Evolutionary conservation across 345 rosid species (phyloP).

Genomic region (Eucalyptus sp.): DNA sequence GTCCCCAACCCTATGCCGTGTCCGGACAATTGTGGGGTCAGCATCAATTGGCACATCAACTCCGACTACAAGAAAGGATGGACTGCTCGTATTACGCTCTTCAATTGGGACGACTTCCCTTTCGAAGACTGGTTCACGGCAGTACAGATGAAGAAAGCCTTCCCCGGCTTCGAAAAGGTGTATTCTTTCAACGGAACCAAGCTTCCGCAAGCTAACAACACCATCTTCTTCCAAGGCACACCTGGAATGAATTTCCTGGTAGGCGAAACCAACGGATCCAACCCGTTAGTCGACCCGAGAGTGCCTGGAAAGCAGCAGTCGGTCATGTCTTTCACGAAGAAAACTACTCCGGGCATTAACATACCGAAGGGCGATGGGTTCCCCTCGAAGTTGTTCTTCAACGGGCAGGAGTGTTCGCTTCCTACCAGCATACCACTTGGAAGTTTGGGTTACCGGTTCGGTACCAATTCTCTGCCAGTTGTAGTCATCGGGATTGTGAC

Average conservation of each 20-base stretch:
- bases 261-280: conserved; percentile 47
- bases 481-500: conserved; percentile 11
- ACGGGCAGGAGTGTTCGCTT: conserved; percentile 93
- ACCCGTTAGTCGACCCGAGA: conserved; percentile 25
- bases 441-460: conserved; percentile 11
- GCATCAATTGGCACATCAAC: conserved; percentile 82
- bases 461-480: conserved; percentile 4
- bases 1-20: conserved; percentile 68
- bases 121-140: conserved; percentile 82
- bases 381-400: conserved; percentile 57
- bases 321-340: conserved; percentile 67
- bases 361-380: conserved; percentile 64
- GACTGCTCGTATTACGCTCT: conserved; percentile 76
- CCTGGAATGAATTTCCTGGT: conserved; percentile 55
- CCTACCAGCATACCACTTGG: conserved; percentile 39
- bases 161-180: conserved; percentile 47
- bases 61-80: conserved; percentile 63
- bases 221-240: conserved; percentile 65
- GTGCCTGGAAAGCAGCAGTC: conserved; percentile 94
- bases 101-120: conserved; percentile 52
- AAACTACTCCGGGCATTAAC: conserved; percentile 23
- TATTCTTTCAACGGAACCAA: conserved; percentile 82
- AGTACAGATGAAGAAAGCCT: conserved; percentile 46
- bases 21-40: conserved; percentile 92
- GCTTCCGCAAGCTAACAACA: conserved; percentile 24